phyloP scores from a whole-genome alignment of 371 early-diverging fungal genomes.

The Actinomucor elegans region DNA sequence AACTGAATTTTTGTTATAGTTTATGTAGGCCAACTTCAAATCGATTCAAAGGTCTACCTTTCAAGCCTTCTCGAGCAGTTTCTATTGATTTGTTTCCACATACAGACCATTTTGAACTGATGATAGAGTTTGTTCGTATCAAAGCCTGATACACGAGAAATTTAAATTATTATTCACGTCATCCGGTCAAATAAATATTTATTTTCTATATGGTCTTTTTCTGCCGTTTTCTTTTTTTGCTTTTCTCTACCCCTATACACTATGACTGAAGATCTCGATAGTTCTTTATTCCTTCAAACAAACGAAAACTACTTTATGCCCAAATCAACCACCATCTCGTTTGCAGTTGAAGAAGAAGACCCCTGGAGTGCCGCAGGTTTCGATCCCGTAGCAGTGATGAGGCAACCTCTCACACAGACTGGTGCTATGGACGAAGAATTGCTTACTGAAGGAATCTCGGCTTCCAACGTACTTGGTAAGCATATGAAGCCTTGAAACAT shows the following conservation, averaged over 20 bases:
- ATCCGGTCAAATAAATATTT: background rate
- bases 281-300: constrained; percentile 8
- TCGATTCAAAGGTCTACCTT: constrained; percentile 52
- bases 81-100: constrained; percentile 82
- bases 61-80: constrained; percentile 53
- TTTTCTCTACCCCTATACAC: background rate
- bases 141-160: background rate
- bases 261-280: constrained; percentile 13
- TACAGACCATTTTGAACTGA: constrained; percentile 66
- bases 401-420: constrained; percentile 14
- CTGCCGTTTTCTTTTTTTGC: background rate
- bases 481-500: background rate
- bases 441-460: constrained; percentile 21
- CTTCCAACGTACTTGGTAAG: constrained; percentile 27
- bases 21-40: constrained; percentile 57
- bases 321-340: constrained; percentile 17
- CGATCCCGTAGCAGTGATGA: constrained; percentile 20
- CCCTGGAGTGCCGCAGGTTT: constrained; percentile 26
- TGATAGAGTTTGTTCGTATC: constrained; percentile 55
- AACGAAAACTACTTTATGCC: constrained; percentile 16
- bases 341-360: constrained; percentile 27
- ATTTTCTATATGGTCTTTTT: background rate
- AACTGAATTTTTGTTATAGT: constrained; percentile 9
- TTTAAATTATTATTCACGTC: constrained; percentile 2
- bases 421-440: constrained; percentile 14